These are phyloP conservation scores for Aspergillus transmontanensis DNA, from an alignment of 2,329 filamentous ascomycete species.

Conservation along the genomic window DNA sequence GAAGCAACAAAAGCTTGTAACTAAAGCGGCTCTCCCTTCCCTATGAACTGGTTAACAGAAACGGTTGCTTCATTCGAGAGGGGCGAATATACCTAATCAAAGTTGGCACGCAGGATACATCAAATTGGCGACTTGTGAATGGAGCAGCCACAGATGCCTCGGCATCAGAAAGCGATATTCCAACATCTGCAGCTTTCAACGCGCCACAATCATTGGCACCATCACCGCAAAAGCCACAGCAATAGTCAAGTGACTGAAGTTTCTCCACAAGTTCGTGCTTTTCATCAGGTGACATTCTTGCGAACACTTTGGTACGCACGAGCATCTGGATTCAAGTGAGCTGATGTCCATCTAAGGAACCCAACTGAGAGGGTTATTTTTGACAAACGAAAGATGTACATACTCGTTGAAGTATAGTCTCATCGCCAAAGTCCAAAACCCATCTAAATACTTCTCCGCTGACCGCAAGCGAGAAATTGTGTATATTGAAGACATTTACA, in stretches of 20 bases:
- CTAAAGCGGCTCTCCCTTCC: conserved; percentile 88
- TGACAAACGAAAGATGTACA: conserved; percentile 15
- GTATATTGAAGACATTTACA: conserved; percentile 77
- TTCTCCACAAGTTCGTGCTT: conserved; percentile 98
- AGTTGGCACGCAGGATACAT: conserved; percentile 92
- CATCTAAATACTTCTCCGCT: conserved; percentile 95
- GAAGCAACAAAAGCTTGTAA: conserved; percentile 99
- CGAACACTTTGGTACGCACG: conserved; percentile 87
- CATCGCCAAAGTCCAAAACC: conserved; percentile 87
- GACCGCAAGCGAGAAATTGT: conserved; percentile 85
- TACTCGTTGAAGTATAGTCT: conserved; percentile 73
- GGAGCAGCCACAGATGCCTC: conserved; percentile 98
- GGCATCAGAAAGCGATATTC: conserved; percentile 94
- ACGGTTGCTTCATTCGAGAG: background rate
- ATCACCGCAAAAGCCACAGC: conserved; percentile 93
- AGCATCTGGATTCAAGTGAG: conserved; percentile 66
- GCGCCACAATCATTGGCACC: conserved; percentile 97
- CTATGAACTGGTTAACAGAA: conserved; percentile 46
- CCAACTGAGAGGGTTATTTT: background rate
- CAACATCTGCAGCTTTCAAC: conserved; percentile 94
- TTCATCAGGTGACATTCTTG: conserved; percentile 97
- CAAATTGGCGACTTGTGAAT: conserved; percentile 92
- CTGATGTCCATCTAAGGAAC: background rate
- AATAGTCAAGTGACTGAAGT: conserved; percentile 93
- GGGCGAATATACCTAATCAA: conserved; percentile 69